Conservation (phyloP, 805 yeast genomes). For the Teunomyces funiuensis region DNA sequence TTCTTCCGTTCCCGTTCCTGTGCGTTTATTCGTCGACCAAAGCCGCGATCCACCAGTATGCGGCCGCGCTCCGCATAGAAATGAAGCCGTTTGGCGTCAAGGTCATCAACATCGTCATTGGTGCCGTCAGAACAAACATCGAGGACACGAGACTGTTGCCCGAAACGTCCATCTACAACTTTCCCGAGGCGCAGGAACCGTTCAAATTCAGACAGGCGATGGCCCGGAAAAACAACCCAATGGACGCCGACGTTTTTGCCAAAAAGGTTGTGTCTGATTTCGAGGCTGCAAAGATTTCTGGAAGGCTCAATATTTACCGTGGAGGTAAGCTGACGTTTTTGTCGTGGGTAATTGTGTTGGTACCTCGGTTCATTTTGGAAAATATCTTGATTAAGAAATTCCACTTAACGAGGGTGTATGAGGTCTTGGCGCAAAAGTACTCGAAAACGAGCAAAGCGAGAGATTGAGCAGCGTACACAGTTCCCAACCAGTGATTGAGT, state of each 20-base stretch:
- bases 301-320: slow-evolving; percentile 51
- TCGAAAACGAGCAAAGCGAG: slow-evolving; percentile 10
- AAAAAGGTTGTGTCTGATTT: slow-evolving; percentile 51
- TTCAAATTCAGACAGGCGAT: slow-evolving; percentile 53
- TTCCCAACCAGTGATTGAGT: too few species aligned
- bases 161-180: slow-evolving; percentile 50
- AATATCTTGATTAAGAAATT: slow-evolving; percentile 37
- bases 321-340: slow-evolving; percentile 49
- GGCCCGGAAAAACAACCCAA: slow-evolving; percentile 61
- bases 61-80: slow-evolving; percentile 61
- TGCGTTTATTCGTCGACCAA: slow-evolving; percentile 66
- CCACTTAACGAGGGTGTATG: slow-evolving; percentile 26
- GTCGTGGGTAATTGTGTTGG: slow-evolving; percentile 16
- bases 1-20: slow-evolving; percentile 68
- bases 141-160: slow-evolving; percentile 66
- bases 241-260: slow-evolving; percentile 60
- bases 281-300: slow-evolving; percentile 33
- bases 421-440: slow-evolving; percentile 21
- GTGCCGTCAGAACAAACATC: slow-evolving; percentile 72
- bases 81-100: slow-evolving; percentile 70
- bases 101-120: slow-evolving; percentile 69
- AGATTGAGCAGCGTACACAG: not conserved
- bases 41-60: slow-evolving; percentile 76
- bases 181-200: slow-evolving; percentile 50
- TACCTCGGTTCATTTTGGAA: slow-evolving; percentile 52